Percentiles rank a stretch among this genome's conserved stretches.
phyloP scores from a whole-genome alignment of 1,284 basidiomycete species.

The Polyporus tsugae region DNA sequence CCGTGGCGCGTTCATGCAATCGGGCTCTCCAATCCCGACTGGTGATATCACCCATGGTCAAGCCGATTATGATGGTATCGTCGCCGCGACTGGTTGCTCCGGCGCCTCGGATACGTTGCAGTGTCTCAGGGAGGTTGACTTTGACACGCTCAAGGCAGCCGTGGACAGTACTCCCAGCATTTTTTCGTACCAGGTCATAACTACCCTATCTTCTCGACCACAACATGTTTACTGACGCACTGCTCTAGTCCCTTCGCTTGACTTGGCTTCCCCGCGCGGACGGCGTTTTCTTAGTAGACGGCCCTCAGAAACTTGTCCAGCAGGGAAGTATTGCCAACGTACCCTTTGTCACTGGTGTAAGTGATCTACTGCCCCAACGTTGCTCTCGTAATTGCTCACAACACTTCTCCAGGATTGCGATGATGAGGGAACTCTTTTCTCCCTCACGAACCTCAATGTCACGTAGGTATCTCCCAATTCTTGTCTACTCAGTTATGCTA shows the following conservation, averaged over 20 bases:
- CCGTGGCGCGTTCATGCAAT: conserved; percentile 47
- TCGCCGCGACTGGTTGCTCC: conserved; percentile 43
- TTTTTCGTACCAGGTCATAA: conserved; percentile 16
- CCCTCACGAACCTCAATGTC: conserved; percentile 31
- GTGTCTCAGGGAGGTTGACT: conserved; percentile 48
- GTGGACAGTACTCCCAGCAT: conserved; percentile 41
- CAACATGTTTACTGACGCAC: not conserved
- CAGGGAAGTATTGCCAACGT: conserved; percentile 42
- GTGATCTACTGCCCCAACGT: no score
- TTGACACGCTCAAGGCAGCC: conserved; percentile 40
- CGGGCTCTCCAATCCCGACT: conserved; percentile 44
- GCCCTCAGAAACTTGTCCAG: conserved; percentile 38
- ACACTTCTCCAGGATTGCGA: conserved; percentile 37
- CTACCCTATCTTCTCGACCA: not conserved
- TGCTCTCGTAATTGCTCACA: not conserved
- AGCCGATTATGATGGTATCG: conserved; percentile 44
- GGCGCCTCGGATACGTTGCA: conserved; percentile 45
- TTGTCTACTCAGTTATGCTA: not conserved
- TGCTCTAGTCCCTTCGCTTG: conserved; percentile 14
- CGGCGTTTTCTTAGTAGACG: conserved; percentile 43
- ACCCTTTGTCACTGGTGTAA: conserved; percentile 42
- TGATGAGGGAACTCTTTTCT: conserved; percentile 45
- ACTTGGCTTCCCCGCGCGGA: conserved; percentile 49
- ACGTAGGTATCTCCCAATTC: conserved; percentile 19
- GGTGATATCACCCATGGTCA: conserved; percentile 44